Percentiles rank a stretch among this genome's conserved stretches.
These are phyloP conservation scores for Agastache rugosa DNA, from an alignment of 257 asterid genomes.

Conservation along the genomic window DNA sequence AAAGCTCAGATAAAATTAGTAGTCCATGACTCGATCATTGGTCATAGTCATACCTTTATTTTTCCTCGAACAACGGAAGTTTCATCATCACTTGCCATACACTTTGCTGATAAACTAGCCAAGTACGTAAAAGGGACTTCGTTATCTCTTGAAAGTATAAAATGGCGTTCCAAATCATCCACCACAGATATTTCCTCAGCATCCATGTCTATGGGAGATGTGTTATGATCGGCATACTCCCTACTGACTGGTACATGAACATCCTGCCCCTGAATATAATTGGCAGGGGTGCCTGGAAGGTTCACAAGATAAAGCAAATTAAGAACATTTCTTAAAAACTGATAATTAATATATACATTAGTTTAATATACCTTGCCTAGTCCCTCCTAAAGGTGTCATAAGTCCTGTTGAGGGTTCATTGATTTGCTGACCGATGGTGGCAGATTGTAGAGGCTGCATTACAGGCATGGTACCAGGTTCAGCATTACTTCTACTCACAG, in stretches of 20 bases:
- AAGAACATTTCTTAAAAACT: neutral
- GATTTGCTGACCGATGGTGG: conserved; percentile 34
- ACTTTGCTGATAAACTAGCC: conserved; percentile 79
- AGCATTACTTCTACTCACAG: conserved; percentile 39
- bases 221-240: conserved; percentile 37
- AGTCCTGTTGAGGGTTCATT: conserved; percentile 32
- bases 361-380: conserved; percentile 40
- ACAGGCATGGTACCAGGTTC: conserved; percentile 40
- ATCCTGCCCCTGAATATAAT: conserved; percentile 40
- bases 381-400: conserved; percentile 27
- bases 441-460: conserved; percentile 34
- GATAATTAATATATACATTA: conserved; percentile 2
- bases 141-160: conserved; percentile 53
- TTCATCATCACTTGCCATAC: conserved; percentile 48
- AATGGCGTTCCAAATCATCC: conserved; percentile 57
- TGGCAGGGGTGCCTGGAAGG: conserved; percentile 30
- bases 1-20: neutral
- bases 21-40: conserved; percentile 16
- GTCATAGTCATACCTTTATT: conserved; percentile 67
- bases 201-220: conserved; percentile 46
- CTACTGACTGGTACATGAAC: conserved; percentile 32
- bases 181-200: conserved; percentile 53
- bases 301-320: conserved; percentile 12
- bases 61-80: conserved; percentile 64
- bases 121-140: conserved; percentile 86